phyloP scores from a whole-genome alignment of 441 rosid species.

The Breynia disticha region DNA sequence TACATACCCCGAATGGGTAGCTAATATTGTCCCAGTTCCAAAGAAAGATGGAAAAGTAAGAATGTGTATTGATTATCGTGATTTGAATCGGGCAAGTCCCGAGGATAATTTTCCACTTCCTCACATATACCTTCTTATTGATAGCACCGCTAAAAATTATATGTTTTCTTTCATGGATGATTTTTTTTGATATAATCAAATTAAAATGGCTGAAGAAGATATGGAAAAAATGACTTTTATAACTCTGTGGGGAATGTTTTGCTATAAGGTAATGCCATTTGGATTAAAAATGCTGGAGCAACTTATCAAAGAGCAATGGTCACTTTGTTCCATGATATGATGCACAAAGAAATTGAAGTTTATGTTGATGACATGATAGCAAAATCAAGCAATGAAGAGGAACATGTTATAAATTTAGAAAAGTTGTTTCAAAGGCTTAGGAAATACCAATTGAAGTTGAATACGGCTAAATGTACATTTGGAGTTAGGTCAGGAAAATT shows the following conservation, averaged over 20 bases:
- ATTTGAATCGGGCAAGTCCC: background rate
- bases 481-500: background rate
- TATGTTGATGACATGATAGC: conserved; percentile 2
- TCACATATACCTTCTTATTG: background rate
- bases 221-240: no score
- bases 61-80: conserved; percentile 5
- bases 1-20: background rate
- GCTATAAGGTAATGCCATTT: no score
- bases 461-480: background rate
- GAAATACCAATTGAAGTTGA: background rate
- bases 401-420: background rate
- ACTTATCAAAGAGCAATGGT: no score
- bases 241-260: no score
- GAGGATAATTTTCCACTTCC: background rate
- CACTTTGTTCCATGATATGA: background rate
- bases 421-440: background rate
- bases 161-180: background rate
- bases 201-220: no score
- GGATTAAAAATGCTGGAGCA: no score
- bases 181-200: no score
- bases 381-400: conserved; percentile 5
- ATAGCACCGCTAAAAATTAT: background rate
- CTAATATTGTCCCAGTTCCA: background rate
- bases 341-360: background rate
- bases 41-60: conserved; percentile 6